Evolutionary conservation across 495 filamentous ascomycete species (phyloP), one percentile per base, ranked within the genome.

Genomic region (Trichoderma parareesei): DNA sequence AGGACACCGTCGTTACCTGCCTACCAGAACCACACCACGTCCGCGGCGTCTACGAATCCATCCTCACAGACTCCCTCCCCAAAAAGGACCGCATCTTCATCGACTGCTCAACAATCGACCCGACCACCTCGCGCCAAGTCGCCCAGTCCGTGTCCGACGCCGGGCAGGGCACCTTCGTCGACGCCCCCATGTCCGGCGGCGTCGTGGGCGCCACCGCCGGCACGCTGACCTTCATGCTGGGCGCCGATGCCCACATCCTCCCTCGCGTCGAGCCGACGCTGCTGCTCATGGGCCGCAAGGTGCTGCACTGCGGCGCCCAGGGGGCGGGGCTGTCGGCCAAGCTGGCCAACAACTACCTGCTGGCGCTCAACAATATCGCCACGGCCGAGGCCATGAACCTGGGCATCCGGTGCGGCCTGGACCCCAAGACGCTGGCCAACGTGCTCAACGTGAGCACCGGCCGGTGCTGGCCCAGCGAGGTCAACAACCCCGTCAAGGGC

Each of bases 341-440:
- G 73, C 81, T 97, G 8, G 90, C 92, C 38, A 97, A 97, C 74
- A 97, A 97, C 71, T 96, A 96, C 72, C 85, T 96, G 46, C 80
- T 97, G 11, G 91, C 91, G 2, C 87, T 97, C 65, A 93, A 90
- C 73, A 97, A 96, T 71, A 93, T 97, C 68, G 93, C 90, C 2
- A 92, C 90, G 0, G 88, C 90, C 1, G 93, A 97, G 75, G 93
- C 91, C 0, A 96, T 97, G 92, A 92, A 92, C 67, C 83, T 97
- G 20, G 93, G 91, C 37, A 85, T 93, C 27, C 85, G 84, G 67
- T 90, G 88, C 82, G 93, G 93, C 2, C 82, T 97, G 10, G 89
- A 96, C 64, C 86, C 90, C 11, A 88, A 89, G 70, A 84, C 85
- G 1, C 76, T 97, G 14, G 90, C 89, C 2, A 82, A 85, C 46